Base-by-base conservation (phyloP, 202 grass and related monocot genomes). In the Schoenoplectus tabernaemontani region DNA sequence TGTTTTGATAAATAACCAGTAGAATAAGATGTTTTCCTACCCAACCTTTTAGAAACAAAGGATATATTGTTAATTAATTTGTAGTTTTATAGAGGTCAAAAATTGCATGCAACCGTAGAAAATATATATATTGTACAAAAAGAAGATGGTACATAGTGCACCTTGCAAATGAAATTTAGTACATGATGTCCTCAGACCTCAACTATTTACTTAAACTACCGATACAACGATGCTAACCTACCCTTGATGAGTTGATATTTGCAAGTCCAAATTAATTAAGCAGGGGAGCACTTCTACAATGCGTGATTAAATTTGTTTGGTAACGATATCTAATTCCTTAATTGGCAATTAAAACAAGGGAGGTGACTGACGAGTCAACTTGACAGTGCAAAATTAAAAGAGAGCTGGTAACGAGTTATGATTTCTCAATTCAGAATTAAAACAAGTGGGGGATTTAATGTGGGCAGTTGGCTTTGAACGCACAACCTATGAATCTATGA, bases 371-470 rank as follows among this genome's bases (percentile, higher is more conserved):
- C 68, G 43, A 73, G 6, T 72, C 67, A 7, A 50, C 7, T 28
- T 1, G 68, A 72, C 68, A 71, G 42, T 48, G 68, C 1, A 10
- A 17, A 48, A 72, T 72, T 71, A 71, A 72, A 72, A 72, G 68
- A 32, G 42, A 72, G 19, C 68, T 72, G 68, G 68, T 50, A 46
- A 72, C 23, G 68, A 74, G 70, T 74, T 74, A 51, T 74, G 70
- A 74, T 74, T 53, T 74, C 46, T 74, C 70, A 34, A 74, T 74
- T 74, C 70, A 74, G 46, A 74, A 74, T 74, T 74, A 34, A 74
- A 54, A 53, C 46, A 56, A 75, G 47, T 75, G 5, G 47, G 15
- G 7, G 16, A 75, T 75, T 75, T 75, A 75, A 75, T 75, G 70
- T 47, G 24, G 47, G 70, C 70, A 75, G 70, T 56, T 75, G 70